Conservation (phyloP, 176 grass and related monocot species). For the Puya raimondii region DNA sequence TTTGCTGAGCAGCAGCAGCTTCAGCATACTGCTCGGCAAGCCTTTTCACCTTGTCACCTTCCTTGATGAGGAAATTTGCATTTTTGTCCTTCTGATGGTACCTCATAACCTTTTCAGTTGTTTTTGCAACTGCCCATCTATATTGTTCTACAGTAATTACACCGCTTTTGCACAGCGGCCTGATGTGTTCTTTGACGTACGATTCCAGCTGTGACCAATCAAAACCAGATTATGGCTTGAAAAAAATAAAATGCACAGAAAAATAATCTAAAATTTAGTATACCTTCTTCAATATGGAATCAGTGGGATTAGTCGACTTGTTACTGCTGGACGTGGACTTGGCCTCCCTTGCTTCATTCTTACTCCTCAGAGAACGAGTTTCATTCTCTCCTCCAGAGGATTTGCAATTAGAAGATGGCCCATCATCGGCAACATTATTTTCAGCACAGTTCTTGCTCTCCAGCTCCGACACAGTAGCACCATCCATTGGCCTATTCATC, state of each 20-base stretch:
- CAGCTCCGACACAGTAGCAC: constrained; percentile 22
- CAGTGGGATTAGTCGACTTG: constrained; percentile 27
- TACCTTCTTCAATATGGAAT: constrained; percentile 89
- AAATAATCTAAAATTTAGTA: not conserved
- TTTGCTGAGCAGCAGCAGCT: constrained; percentile 57
- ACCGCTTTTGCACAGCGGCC: constrained; percentile 85
- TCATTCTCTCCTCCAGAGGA: constrained; percentile 19
- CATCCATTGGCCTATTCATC: constrained; percentile 14
- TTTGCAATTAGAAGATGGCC: constrained; percentile 11
- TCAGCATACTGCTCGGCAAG: constrained; percentile 83
- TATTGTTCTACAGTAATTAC: constrained; percentile 76
- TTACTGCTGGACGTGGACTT: constrained; percentile 17
- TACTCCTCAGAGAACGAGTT: constrained; percentile 14
- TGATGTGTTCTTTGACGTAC: constrained; percentile 88
- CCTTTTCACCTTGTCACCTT: constrained; percentile 91
- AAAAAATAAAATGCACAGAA: constrained; percentile 1
- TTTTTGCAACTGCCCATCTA: constrained; percentile 53
- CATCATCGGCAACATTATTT: constrained; percentile 23
- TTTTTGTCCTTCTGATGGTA: constrained; percentile 59
- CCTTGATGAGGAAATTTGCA: constrained; percentile 85
- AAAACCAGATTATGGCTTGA: not conserved
- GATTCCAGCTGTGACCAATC: constrained; percentile 45
- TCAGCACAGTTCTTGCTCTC: constrained; percentile 16
- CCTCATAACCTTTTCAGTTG: constrained; percentile 80
- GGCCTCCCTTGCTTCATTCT: constrained; percentile 34